Evolutionary conservation across 2,329 filamentous ascomycete genomes (phyloP).

Genomic region (Exophiala viscosa): DNA sequence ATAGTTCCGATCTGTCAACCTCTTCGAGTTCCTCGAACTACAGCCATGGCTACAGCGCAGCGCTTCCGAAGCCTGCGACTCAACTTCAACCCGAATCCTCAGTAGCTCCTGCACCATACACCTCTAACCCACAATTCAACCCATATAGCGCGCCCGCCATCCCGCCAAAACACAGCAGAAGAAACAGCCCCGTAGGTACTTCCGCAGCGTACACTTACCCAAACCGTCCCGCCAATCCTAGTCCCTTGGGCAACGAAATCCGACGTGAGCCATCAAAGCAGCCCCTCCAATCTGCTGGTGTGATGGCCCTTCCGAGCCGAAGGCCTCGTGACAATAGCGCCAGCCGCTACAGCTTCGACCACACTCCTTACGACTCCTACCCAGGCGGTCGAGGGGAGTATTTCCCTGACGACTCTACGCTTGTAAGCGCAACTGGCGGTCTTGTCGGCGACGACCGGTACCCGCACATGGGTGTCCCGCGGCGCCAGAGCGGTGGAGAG

Average conservation of each 20-base stretch:
- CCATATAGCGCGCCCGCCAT: not conserved
- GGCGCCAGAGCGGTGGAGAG: constrained; percentile 10
- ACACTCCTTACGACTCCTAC: not conserved
- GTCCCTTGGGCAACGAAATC: constrained; percentile 21
- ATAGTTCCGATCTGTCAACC: constrained; percentile 2
- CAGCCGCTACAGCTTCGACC: not conserved
- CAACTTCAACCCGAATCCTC: too few relatives aligned
- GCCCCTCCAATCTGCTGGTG: not conserved
- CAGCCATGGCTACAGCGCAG: not conserved
- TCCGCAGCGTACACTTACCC: constrained; percentile 9
- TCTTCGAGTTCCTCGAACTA: constrained; percentile 1
- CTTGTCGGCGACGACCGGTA: constrained; percentile 21
- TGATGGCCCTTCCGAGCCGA: not conserved
- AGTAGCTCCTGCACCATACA: too few relatives aligned
- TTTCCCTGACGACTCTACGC: not conserved
- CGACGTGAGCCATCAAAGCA: constrained; percentile 3
- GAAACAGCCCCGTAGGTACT: constrained; percentile 17
- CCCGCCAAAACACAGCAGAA: constrained; percentile 11
- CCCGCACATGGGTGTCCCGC: constrained; percentile 15
- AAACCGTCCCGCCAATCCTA: constrained; percentile 18
- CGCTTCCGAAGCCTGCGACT: too few relatives aligned
- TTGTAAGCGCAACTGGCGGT: not conserved
- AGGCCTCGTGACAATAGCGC: not conserved
- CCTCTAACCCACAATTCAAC: too few relatives aligned
- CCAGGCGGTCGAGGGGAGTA: not conserved